These are phyloP conservation scores for Tuber calosporum DNA, from an alignment of 495 filamentous ascomycete genomes.

Conservation along the genomic window DNA sequence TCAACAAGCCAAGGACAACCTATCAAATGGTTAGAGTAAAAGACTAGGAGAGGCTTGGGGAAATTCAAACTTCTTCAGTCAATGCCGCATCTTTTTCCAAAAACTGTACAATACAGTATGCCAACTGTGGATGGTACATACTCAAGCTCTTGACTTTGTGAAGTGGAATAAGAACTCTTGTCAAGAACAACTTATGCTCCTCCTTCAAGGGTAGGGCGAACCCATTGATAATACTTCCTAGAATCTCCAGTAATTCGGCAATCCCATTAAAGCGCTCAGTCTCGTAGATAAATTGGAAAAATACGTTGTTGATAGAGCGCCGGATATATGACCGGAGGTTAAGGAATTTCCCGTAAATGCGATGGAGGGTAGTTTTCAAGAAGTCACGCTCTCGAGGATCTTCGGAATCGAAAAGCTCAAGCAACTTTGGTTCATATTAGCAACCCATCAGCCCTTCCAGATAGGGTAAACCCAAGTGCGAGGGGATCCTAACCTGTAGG, in stretches of 20 bases:
- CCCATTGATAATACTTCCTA: slow-evolving; percentile 98
- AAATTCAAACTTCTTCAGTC: slow-evolving; percentile 74
- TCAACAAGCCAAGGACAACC: slow-evolving; percentile 89
- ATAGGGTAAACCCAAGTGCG: not conserved
- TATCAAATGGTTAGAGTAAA: slow-evolving; percentile 38
- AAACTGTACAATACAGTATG: slow-evolving; percentile 99
- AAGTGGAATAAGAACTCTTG: slow-evolving; percentile 80
- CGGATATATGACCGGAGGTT: slow-evolving; percentile 96
- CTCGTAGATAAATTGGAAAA: slow-evolving; percentile 99
- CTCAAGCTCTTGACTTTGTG: slow-evolving; percentile 98
- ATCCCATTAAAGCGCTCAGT: slow-evolving; percentile 98
- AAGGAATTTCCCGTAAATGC: slow-evolving; percentile 98
- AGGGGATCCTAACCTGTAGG: slow-evolving; percentile 57
- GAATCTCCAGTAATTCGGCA: slow-evolving; percentile 89
- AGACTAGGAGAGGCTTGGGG: not conserved
- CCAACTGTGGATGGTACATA: slow-evolving; percentile 99
- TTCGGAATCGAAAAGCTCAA: slow-evolving; percentile 99
- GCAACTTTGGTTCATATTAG: slow-evolving; percentile 51
- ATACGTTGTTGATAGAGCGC: slow-evolving; percentile 98
- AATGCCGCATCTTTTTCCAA: slow-evolving; percentile 95
- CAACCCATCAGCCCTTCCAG: slow-evolving; percentile 8
- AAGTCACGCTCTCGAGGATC: slow-evolving; percentile 96
- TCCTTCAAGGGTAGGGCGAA: slow-evolving; percentile 97
- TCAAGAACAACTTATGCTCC: slow-evolving; percentile 97
- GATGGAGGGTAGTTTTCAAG: slow-evolving; percentile 93